Conservation (phyloP, 1,284 basidiomycete species). For the Athelia psychrophila region DNA sequence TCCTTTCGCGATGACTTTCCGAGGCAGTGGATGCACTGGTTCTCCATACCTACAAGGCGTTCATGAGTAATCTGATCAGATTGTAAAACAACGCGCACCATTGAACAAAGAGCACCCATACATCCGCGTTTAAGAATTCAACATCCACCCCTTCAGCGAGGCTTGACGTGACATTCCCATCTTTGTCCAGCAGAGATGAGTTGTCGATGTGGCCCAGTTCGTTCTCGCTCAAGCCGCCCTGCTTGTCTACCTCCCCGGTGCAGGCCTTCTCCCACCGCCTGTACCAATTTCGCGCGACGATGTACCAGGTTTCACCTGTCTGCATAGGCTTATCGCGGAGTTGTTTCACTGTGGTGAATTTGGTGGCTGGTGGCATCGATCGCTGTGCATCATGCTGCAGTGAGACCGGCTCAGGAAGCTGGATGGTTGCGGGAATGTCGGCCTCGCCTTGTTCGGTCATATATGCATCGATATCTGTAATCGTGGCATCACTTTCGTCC, state of each 20-base stretch:
- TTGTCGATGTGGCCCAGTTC: constrained; percentile 79
- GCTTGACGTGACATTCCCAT: constrained; percentile 45
- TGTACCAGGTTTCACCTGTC: constrained; percentile 75
- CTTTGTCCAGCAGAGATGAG: constrained; percentile 52
- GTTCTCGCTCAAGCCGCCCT: constrained; percentile 53
- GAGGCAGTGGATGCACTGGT: constrained; percentile 50
- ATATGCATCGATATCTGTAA: constrained; percentile 60
- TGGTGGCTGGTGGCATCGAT: constrained; percentile 39
- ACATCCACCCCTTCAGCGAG: constrained; percentile 72
- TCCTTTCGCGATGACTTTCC: constrained; percentile 65
- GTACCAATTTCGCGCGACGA: constrained; percentile 73
- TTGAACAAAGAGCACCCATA: constrained; percentile 66
- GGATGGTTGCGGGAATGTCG: constrained; percentile 20
- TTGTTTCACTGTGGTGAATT: constrained; percentile 45
- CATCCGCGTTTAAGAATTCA: constrained; percentile 71
- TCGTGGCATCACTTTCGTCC: constrained; percentile 36
- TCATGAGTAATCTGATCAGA: neutral
- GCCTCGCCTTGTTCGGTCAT: constrained; percentile 66
- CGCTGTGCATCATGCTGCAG: constrained; percentile 8
- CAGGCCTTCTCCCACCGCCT: constrained; percentile 72
- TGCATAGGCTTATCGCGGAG: constrained; percentile 48
- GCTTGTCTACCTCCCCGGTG: constrained; percentile 64
- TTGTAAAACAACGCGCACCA: constrained; percentile 48
- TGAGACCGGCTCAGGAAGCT: constrained; percentile 14
- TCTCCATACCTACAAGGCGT: constrained; percentile 69